Evolutionary conservation across 495 filamentous ascomycete genomes (phyloP), one percentile per base, ranked within the genome.

Genomic region (Poronia punctata): DNA sequence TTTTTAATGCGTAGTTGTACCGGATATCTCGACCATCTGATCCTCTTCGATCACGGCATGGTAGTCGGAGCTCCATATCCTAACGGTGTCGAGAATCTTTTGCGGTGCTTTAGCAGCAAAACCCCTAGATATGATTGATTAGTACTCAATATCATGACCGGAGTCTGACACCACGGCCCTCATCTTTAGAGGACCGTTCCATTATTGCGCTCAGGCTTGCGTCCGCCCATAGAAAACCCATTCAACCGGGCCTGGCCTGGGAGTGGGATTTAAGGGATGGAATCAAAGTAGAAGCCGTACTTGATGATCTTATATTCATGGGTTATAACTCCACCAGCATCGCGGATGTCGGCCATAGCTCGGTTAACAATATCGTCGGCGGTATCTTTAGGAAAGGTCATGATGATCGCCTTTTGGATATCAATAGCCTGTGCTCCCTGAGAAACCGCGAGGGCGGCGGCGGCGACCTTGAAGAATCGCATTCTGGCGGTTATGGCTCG

Each of bases 11-110:
- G 40, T 20, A 29, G 7, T 12, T 18, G 40, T 7, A n/a, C 30
- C 2, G 4, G 43, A 33, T 32, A 56, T 59, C 43, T 53, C 19
- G 38, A 86, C 78, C 18, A 80, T 57, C 50, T 80, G 63, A 52
- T 94, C 86, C 46, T 88, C 82, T 55, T 95, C 88, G 35, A 95
- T 79, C 7, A 72, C 58, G 1, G 82, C 78, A 28, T 76, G 66
- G 58, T 83, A 83, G 37, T 79, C 56, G 20, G 70, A 58, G 17
- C 83, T 80, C 64, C 75, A 67, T 0, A 76, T 72, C 35, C 80
- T 73, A n/a, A 94, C 73, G 5, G 70, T 74, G 43, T 84, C 71
- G 25, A 94, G 60, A n/a, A 77, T 71, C 45, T 78, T 76, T 18
- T 70, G 72, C 2, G 84, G 76, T 32, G 79, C 76, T 45, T 83